These are phyloP conservation scores for Entophlyctis helioformis DNA, from an alignment of 192 early-diverging fungal genomes.

Conservation along the genomic window DNA sequence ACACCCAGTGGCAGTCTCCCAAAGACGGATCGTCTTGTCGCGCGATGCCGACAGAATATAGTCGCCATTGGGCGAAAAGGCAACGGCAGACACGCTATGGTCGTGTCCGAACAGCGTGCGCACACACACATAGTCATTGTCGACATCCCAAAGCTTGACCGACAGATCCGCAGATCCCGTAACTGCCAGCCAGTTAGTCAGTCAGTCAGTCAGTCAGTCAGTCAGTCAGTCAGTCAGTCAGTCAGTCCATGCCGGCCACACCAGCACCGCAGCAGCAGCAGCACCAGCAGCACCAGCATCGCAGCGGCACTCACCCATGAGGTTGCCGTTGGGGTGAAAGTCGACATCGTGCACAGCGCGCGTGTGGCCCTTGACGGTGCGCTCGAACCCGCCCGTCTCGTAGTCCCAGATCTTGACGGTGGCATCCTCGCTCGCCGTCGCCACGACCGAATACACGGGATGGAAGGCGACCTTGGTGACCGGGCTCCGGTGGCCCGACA, in stretches of 20 bases:
- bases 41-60: constrained; percentile 78
- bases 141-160: constrained; percentile 85
- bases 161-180: constrained; percentile 86
- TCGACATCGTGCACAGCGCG: constrained; percentile 84
- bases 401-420: constrained; percentile 90
- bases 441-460: constrained; percentile 71
- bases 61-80: constrained; percentile 63
- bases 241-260: too few species aligned
- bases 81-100: constrained; percentile 77
- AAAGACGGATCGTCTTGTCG: constrained; percentile 83
- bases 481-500: constrained; percentile 71
- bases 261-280: too few species aligned
- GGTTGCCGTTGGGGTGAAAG: constrained; percentile 70
- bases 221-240: too few species aligned
- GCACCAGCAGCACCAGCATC: too few species aligned
- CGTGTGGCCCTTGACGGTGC: constrained; percentile 90
- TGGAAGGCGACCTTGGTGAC: constrained; percentile 78
- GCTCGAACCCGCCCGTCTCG: constrained; percentile 85
- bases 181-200: constrained; percentile 35
- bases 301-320: constrained; percentile 46
- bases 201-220: too few species aligned
- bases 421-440: constrained; percentile 82
- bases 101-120: constrained; percentile 85
- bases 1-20: constrained; percentile 75
- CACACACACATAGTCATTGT: constrained; percentile 70